phyloP scores from a whole-genome alignment of 768 basidiomycete species.

The Kwoniella pini region DNA sequence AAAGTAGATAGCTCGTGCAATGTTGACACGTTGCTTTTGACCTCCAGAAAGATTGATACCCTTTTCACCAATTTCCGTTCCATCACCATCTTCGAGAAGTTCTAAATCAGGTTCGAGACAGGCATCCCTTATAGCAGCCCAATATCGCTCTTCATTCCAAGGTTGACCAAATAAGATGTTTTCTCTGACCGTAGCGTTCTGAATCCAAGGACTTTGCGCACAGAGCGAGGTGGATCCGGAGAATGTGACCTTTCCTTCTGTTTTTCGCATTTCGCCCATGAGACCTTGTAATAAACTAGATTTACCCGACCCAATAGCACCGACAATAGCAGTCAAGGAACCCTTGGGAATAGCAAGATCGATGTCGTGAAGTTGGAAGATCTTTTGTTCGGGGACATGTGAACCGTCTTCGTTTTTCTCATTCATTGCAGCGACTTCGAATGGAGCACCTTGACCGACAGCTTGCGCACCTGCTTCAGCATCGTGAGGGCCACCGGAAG shows the following conservation, averaged over 20 bases:
- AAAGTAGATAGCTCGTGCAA: constrained; percentile 83
- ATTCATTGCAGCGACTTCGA: constrained; percentile 11
- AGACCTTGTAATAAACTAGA: constrained; percentile 51
- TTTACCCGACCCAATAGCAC: constrained; percentile 66
- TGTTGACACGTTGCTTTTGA: constrained; percentile 73
- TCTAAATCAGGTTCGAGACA: constrained; percentile 79
- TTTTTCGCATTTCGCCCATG: constrained; percentile 71
- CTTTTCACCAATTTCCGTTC: constrained; percentile 82
- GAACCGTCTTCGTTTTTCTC: constrained; percentile 14
- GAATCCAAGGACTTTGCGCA: constrained; percentile 88
- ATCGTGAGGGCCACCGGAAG: constrained; percentile 20
- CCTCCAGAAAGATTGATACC: constrained; percentile 88
- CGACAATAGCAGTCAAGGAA: constrained; percentile 79
- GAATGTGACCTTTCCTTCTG: constrained; percentile 67
- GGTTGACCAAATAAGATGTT: constrained; percentile 85
- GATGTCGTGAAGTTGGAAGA: constrained; percentile 70
- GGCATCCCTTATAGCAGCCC: constrained; percentile 74
- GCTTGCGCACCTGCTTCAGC: constrained; percentile 38
- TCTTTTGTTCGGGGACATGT: constrained; percentile 18
- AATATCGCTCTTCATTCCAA: constrained; percentile 77
- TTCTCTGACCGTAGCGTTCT: constrained; percentile 75
- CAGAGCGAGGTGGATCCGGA: constrained; percentile 78
- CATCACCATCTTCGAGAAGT: constrained; percentile 72
- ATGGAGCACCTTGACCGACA: constrained; percentile 28
- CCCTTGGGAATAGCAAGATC: constrained; percentile 71